Conservation (phyloP, 352 stramenopile species). For the Phytopythium litorale region DNA sequence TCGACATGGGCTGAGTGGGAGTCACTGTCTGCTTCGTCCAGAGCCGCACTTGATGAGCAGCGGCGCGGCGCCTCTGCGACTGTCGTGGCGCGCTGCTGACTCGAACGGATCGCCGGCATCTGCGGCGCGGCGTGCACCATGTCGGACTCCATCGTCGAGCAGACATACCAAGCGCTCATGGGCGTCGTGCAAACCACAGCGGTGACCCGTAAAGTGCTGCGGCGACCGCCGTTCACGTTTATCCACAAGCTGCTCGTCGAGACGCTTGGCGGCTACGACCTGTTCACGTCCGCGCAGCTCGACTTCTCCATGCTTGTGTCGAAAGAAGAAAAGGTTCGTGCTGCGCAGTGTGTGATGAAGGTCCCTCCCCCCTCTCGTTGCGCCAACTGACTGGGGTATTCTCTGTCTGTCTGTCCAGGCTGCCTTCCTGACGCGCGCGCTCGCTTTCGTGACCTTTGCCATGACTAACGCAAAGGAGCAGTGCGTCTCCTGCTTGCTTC, state of each 20-base stretch:
- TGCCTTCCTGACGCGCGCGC: slow-evolving; percentile 69
- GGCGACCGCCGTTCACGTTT: slow-evolving; percentile 77
- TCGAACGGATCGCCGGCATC: background rate
- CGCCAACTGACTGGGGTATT: background rate
- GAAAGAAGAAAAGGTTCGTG: slow-evolving; percentile 70
- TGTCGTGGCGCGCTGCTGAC: background rate
- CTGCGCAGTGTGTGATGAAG: background rate
- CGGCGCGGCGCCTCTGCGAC: background rate
- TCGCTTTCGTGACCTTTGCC: slow-evolving; percentile 68
- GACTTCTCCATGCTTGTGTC: slow-evolving; percentile 49
- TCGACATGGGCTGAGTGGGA: background rate
- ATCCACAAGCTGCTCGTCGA: slow-evolving; percentile 78
- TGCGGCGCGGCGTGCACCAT: slow-evolving; percentile 2
- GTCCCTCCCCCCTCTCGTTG: background rate
- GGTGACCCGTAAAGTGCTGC: slow-evolving; percentile 62
- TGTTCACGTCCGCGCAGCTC: slow-evolving; percentile 69
- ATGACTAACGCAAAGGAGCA: slow-evolving; percentile 38
- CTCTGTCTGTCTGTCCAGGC: slow-evolving; percentile 20
- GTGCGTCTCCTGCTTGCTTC: slow-evolving; percentile 57
- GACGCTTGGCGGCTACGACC: slow-evolving; percentile 48
- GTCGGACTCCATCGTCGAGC: slow-evolving; percentile 34
- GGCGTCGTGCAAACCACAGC: slow-evolving; percentile 62
- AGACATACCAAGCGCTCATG: slow-evolving; percentile 63
- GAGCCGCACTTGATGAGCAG: background rate
- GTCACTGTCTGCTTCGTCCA: background rate